phyloP scores from a whole-genome alignment of 495 filamentous ascomycete genomes.

The Xylaria venustula region DNA sequence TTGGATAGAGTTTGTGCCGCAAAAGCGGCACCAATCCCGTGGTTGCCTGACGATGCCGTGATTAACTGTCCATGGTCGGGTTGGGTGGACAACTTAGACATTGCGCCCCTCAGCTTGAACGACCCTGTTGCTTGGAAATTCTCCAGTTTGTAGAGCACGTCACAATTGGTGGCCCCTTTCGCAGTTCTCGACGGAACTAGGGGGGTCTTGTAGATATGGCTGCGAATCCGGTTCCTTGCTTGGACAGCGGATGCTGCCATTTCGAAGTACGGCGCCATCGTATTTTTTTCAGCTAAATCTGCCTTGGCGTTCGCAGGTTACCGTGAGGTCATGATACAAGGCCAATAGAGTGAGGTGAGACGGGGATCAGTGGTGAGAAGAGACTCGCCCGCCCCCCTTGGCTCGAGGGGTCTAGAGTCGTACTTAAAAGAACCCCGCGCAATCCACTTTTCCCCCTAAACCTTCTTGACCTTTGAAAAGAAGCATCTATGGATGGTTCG shows the following conservation, averaged over 20 bases:
- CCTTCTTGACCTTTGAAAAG: too few relatives aligned
- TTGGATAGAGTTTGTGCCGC: background rate
- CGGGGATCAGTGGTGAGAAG: too few relatives aligned
- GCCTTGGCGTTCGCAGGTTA: too few relatives aligned
- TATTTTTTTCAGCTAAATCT: too few relatives aligned
- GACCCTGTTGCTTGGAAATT: background rate
- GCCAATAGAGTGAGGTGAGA: too few relatives aligned
- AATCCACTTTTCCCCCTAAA: too few relatives aligned
- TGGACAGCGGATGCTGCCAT: background rate
- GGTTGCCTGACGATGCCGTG: background rate
- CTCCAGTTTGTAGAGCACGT: background rate
- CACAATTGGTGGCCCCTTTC: background rate
- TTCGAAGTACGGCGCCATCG: background rate
- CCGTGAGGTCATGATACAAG: too few relatives aligned
- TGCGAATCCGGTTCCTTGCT: background rate
- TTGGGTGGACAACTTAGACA: background rate
- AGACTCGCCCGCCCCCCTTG: too few relatives aligned
- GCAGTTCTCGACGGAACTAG: background rate
- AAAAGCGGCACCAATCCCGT: background rate
- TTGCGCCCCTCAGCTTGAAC: background rate
- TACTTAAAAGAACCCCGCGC: too few relatives aligned
- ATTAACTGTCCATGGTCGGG: background rate
- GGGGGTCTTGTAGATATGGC: background rate
- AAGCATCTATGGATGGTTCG: too few relatives aligned
- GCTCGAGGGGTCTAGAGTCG: too few relatives aligned